Conservation (phyloP, 148 eudicot genomes). For the Persicaria maculosa region DNA sequence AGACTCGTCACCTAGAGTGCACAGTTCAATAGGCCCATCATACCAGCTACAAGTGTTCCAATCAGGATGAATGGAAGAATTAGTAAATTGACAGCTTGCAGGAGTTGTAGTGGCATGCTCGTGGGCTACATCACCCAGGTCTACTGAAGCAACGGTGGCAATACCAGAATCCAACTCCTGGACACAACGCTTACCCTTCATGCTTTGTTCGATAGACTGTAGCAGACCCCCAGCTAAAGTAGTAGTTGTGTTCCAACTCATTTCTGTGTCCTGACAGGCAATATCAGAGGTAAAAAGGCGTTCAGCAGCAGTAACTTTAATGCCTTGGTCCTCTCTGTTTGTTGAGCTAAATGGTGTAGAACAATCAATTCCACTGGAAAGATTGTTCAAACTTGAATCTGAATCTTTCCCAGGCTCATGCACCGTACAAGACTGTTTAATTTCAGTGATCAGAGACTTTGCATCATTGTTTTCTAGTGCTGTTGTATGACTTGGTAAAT, state of each 20-base stretch:
- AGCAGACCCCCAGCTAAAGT: constrained; percentile 29
- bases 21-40: constrained; percentile 64
- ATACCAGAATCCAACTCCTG: constrained; percentile 6
- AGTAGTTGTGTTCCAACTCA: constrained; percentile 61
- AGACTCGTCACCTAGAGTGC: constrained; percentile 79
- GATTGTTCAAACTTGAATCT: constrained; percentile 17
- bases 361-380: constrained; percentile 20
- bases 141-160: too few species aligned
- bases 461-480: constrained; percentile 9
- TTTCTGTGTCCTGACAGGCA: constrained; percentile 38
- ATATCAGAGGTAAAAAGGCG: constrained; percentile 21
- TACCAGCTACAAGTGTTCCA: constrained; percentile 50
- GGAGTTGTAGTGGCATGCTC: background rate
- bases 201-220: constrained; percentile 36
- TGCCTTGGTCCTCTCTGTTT: constrained; percentile 23
- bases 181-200: constrained; percentile 30
- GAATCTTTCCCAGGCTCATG: constrained; percentile 26
- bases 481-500: constrained; percentile 16
- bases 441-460: constrained; percentile 18
- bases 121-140: too few species aligned
- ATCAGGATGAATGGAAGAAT: constrained; percentile 28
- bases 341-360: constrained; percentile 31
- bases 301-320: constrained; percentile 25
- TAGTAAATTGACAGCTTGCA: constrained; percentile 23
- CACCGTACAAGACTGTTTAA: constrained; percentile 20